Conservation (phyloP, 2,329 filamentous ascomycete species). For the Phyllosticta citriasiana region DNA sequence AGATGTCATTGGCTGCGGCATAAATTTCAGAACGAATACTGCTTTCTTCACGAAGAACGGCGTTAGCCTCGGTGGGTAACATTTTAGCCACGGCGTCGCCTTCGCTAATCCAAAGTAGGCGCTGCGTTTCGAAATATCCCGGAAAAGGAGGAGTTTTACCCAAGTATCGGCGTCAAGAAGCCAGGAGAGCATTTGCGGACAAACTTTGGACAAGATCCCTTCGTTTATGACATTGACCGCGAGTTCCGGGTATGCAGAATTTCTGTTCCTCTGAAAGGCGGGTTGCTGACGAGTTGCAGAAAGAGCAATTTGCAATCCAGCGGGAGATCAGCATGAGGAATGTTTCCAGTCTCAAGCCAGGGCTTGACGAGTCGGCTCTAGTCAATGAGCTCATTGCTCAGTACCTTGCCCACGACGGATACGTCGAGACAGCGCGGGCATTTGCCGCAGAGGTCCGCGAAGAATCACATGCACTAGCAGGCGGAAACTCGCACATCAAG, state of each 20-base stretch:
- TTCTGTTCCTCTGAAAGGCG: neutral
- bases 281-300: conserved; percentile 29
- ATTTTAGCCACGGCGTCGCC: neutral
- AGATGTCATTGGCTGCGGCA: conserved; percentile 54
- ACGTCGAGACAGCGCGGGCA: conserved; percentile 81
- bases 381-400: conserved; percentile 78
- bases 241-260: conserved; percentile 58
- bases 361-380: conserved; percentile 62
- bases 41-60: conserved; percentile 61
- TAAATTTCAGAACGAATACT: conserved; percentile 52
- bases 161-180: conserved; percentile 57
- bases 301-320: conserved; percentile 50
- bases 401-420: conserved; percentile 89
- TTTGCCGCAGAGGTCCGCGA: conserved; percentile 73
- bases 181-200: conserved; percentile 47
- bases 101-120: conserved; percentile 37
- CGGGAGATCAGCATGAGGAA: conserved; percentile 50
- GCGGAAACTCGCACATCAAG: conserved; percentile 38
- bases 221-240: conserved; percentile 83
- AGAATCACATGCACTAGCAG: conserved; percentile 61
- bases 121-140: conserved; percentile 57
- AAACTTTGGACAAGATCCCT: conserved; percentile 61
- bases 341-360: conserved; percentile 51
- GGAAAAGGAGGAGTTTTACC: conserved; percentile 52
- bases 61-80: conserved; percentile 41